Conservation (phyloP, 176 grass and related monocot species). For the Rhynchospora pubera region DNA sequence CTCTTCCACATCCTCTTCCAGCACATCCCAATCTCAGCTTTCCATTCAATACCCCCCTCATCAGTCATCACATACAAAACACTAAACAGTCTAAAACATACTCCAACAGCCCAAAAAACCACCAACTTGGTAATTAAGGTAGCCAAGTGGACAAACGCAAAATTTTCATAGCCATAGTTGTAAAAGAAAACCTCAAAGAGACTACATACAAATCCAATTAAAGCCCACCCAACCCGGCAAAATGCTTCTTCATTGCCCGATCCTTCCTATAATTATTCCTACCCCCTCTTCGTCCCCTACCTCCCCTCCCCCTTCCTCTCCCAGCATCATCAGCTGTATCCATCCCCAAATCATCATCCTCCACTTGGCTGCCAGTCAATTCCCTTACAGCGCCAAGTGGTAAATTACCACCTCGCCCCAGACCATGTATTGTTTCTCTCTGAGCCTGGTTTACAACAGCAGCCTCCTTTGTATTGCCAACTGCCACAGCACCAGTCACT, state of each 20-base stretch:
- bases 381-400: conserved; percentile 51
- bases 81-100: not conserved
- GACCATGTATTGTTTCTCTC: conserved; percentile 74
- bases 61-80: not conserved
- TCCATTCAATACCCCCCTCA: not conserved
- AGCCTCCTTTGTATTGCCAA: conserved; percentile 67
- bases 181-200: not conserved
- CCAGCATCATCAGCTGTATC: conserved; percentile 24
- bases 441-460: conserved; percentile 43
- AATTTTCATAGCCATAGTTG: not conserved
- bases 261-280: conserved; percentile 55
- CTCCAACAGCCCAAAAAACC: not conserved
- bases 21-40: not conserved
- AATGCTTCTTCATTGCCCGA: conserved; percentile 66
- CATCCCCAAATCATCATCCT: conserved; percentile 32
- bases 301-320: conserved; percentile 30
- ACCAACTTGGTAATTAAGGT: not conserved
- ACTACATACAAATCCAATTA: conserved; percentile 6
- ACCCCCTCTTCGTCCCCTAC: conserved; percentile 44
- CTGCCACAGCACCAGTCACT: conserved; percentile 75
- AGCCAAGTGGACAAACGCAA: not conserved
- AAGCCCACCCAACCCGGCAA: conserved; percentile 47
- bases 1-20: not conserved
- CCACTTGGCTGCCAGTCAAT: conserved; percentile 7
- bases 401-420: conserved; percentile 87